Evolutionary conservation across 495 filamentous ascomycete species (phyloP).

Genomic region (Haplographium delicatum): DNA sequence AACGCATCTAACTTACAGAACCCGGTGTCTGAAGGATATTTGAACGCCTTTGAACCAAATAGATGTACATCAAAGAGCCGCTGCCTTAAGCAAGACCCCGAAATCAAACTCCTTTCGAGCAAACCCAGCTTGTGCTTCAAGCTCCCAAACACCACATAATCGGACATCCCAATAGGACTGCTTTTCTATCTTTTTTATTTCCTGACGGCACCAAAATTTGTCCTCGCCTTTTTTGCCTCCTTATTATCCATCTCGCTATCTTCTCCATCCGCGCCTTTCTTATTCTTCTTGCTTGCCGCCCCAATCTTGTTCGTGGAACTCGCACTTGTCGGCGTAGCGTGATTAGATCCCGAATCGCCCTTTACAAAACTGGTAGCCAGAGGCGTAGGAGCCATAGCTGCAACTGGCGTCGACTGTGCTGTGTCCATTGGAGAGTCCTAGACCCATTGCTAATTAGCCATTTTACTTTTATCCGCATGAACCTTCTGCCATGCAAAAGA

Average conservation of each 20-base stretch:
- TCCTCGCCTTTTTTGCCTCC: constrained; percentile 43
- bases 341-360: constrained; percentile 32
- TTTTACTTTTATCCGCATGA: not conserved
- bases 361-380: constrained; percentile 38
- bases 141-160: no score
- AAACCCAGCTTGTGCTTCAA: no score
- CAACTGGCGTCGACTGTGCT: constrained; percentile 20
- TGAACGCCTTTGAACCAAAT: no score
- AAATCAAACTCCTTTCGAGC: no score
- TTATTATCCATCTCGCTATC: constrained; percentile 41
- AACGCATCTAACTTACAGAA: no score
- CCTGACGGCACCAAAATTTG: constrained; percentile 43
- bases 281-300: constrained; percentile 35
- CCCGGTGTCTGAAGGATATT: no score
- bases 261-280: constrained; percentile 34
- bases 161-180: no score
- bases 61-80: no score
- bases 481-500: no score
- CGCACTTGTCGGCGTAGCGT: constrained; percentile 37
- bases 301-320: constrained; percentile 32
- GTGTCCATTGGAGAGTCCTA: constrained; percentile 19
- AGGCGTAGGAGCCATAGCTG: constrained; percentile 39
- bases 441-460: constrained; percentile 1
- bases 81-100: no score
- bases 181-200: no score